phyloP scores from a whole-genome alignment of 164 flowering plant species.

The Sextonia rubra region DNA sequence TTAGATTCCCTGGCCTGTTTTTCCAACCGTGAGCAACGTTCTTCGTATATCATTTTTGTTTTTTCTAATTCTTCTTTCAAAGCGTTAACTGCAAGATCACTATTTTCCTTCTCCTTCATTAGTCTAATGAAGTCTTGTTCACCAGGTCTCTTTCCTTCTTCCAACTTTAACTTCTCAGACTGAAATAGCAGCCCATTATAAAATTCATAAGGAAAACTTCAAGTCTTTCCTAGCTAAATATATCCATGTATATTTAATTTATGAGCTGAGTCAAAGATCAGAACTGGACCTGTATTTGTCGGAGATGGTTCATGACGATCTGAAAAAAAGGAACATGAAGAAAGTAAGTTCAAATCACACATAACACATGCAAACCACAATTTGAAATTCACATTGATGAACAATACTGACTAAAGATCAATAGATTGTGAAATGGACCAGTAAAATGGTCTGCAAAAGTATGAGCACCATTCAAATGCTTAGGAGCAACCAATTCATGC shows the following conservation, averaged over 20 bases:
- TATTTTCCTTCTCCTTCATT: slow-evolving; percentile 49
- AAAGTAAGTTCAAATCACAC: not conserved
- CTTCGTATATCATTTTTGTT: slow-evolving; percentile 41
- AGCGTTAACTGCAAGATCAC: slow-evolving; percentile 40
- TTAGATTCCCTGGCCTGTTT: slow-evolving; percentile 44
- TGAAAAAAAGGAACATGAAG: slow-evolving; percentile 22
- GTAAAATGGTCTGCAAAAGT: too few species aligned
- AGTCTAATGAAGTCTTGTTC: slow-evolving; percentile 51
- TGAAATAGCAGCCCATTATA: slow-evolving; percentile 23
- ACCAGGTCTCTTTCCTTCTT: slow-evolving; percentile 60
- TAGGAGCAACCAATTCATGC: too few species aligned
- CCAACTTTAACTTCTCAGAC: slow-evolving; percentile 64
- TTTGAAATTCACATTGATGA: not conserved
- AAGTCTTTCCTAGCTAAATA: not conserved
- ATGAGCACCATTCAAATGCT: too few species aligned
- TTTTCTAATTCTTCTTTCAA: slow-evolving; percentile 53
- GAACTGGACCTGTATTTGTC: slow-evolving; percentile 58
- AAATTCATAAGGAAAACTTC: not conserved
- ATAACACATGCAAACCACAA: not conserved
- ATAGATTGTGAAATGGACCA: too few species aligned
- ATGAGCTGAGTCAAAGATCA: slow-evolving; percentile 4
- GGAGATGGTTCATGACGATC: slow-evolving; percentile 64
- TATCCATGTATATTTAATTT: not conserved
- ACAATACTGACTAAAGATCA: not conserved
- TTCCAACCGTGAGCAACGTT: slow-evolving; percentile 44